Conservation (phyloP, 2,329 filamentous ascomycete species). For the Xylariales sp. region DNA sequence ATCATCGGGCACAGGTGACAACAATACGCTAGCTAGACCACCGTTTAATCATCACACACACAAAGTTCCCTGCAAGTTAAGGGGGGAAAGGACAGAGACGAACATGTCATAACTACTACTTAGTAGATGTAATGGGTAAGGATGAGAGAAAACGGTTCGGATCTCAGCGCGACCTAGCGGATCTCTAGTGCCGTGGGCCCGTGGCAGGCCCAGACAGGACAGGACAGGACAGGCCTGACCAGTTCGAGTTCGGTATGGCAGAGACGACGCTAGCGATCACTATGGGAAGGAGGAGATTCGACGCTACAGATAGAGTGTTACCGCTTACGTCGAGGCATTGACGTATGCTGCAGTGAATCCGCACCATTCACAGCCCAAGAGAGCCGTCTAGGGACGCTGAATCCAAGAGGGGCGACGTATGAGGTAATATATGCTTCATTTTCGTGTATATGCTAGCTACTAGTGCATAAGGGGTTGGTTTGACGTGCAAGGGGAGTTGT, state of each 20-base stretch:
- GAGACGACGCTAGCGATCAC: slow-evolving; percentile 20
- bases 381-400: slow-evolving; percentile 9
- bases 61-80: neutral
- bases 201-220: neutral
- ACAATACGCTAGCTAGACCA: neutral
- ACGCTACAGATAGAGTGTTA: slow-evolving; percentile 23
- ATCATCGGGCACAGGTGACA: slow-evolving; percentile 13
- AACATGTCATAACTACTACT: slow-evolving; percentile 2
- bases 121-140: slow-evolving; percentile 22
- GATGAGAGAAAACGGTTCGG: slow-evolving; percentile 30
- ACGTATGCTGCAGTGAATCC: slow-evolving; percentile 23
- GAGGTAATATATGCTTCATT: neutral
- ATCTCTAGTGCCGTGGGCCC: slow-evolving; percentile 13
- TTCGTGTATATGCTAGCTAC: neutral
- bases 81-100: neutral
- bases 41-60: neutral
- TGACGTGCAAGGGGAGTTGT: neutral
- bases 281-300: slow-evolving; percentile 8
- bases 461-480: no score
- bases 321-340: slow-evolving; percentile 24
- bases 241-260: slow-evolving; percentile 27
- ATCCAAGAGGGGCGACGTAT: slow-evolving; percentile 18
- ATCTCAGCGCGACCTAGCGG: slow-evolving; percentile 22
- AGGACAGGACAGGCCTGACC: neutral
- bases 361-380: slow-evolving; percentile 17